A percentile compares a stretch with the other conserved stretches of the same genome.
phyloP scores from a whole-genome alignment of 2,329 filamentous ascomycete species.

The Amphichorda felina region DNA sequence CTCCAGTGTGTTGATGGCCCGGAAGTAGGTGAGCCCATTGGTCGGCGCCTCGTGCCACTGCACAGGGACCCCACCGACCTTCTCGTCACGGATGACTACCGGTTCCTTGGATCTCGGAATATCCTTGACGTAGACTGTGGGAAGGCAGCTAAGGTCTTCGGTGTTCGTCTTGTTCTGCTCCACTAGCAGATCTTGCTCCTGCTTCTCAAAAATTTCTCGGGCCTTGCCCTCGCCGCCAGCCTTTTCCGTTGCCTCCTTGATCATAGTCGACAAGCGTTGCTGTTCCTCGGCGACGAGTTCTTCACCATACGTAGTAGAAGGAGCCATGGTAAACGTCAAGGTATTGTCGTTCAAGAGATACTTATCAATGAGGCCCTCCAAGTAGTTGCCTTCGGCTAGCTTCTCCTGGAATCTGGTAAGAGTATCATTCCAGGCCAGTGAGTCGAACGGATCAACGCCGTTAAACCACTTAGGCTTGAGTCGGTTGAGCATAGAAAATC shows the following conservation, averaged over 20 bases:
- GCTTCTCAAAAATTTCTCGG: conserved; percentile 57
- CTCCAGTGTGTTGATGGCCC: conserved; percentile 70
- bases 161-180: conserved; percentile 78
- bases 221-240: conserved; percentile 63
- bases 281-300: conserved; percentile 70
- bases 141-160: conserved; percentile 77
- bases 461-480: conserved; percentile 93
- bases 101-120: conserved; percentile 69
- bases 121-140: conserved; percentile 78
- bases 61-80: conserved; percentile 52
- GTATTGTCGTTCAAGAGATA: conserved; percentile 82
- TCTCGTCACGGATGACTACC: conserved; percentile 48
- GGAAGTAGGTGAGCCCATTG: conserved; percentile 93
- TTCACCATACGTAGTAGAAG: conserved; percentile 62
- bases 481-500: conserved; percentile 79
- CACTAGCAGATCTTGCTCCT: conserved; percentile 67
- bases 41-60: conserved; percentile 91
- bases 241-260: conserved; percentile 54
- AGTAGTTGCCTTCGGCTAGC: conserved; percentile 64
- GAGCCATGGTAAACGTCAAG: conserved; percentile 89
- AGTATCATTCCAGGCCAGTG: conserved; percentile 83
- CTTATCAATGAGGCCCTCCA: conserved; percentile 77
- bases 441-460: conserved; percentile 82
- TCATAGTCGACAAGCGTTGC: conserved; percentile 60
- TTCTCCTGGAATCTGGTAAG: conserved; percentile 70